phyloP scores from a whole-genome alignment of 495 filamentous ascomycete genomes.

The Aspergillus kassunensis region DNA sequence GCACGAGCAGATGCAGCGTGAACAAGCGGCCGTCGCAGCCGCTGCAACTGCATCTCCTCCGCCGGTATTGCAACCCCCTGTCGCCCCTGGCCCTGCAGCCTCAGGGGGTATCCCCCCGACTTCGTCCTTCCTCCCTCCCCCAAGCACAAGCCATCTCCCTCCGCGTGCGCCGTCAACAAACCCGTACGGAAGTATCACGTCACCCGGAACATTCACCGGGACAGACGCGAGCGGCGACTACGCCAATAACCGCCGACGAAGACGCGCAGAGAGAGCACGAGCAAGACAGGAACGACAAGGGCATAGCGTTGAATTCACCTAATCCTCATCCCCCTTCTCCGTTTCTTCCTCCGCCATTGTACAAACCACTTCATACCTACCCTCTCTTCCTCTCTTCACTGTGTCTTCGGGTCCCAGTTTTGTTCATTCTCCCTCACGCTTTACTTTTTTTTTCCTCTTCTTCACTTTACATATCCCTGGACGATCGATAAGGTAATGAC shows the following conservation, averaged over 20 bases:
- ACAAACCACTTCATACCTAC: not conserved
- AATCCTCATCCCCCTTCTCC: conserved; percentile 8
- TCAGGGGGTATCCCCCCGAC: conserved; percentile 27
- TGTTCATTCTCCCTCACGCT: not conserved
- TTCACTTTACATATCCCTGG: not conserved
- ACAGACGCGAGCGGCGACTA: conserved; percentile 53
- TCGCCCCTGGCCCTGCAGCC: conserved; percentile 16
- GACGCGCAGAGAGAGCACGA: conserved; percentile 49
- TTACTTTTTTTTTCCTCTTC: not conserved
- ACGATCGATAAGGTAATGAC: conserved; percentile 9
- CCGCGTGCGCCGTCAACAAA: conserved; percentile 35
- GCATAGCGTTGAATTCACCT: conserved; percentile 43
- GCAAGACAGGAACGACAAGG: conserved; percentile 45
- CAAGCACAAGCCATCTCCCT: conserved; percentile 29
- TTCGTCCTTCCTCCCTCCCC: conserved; percentile 30
- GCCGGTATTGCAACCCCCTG: not conserved
- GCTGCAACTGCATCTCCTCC: not conserved
- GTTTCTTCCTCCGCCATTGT: not conserved
- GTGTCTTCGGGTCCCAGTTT: not conserved
- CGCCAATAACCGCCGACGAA: conserved; percentile 48
- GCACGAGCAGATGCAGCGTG: conserved; percentile 44
- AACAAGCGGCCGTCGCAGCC: conserved; percentile 32
- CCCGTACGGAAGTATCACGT: conserved; percentile 45
- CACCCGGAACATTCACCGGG: conserved; percentile 45
- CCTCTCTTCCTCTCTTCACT: not conserved